Evolutionary conservation across 345 rosid genomes (phyloP).

Genomic region (Toxicodendron radicans): DNA sequence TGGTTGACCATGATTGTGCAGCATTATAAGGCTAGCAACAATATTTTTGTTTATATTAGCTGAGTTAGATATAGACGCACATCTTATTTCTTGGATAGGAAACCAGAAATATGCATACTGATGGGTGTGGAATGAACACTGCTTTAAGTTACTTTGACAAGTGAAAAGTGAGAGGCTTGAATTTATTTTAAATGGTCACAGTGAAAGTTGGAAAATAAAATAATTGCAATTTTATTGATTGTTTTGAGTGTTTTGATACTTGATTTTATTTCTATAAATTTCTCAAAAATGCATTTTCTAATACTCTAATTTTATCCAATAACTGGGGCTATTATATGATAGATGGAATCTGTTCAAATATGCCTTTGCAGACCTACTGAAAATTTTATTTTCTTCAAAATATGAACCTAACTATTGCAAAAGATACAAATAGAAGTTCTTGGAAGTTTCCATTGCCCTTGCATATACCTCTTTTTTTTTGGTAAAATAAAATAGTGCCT

Average conservation of each 20-base stretch:
- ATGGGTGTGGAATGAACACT: not conserved
- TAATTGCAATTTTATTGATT: not conserved
- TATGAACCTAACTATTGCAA: not conserved
- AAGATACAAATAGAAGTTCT: not conserved
- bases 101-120: not conserved
- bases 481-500: not conserved
- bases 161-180: constrained; percentile 1
- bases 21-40: not conserved
- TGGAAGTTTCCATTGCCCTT: not conserved
- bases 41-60: not conserved
- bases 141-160: not conserved
- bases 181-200: not conserved
- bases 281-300: too few relatives aligned
- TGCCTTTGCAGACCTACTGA: not conserved
- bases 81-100: too few relatives aligned
- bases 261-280: too few relatives aligned
- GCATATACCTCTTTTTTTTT: not conserved
- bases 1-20: not conserved
- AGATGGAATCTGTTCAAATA: not conserved
- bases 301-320: too few relatives aligned
- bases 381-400: not conserved
- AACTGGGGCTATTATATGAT: not conserved
- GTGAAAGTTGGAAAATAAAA: too few relatives aligned
- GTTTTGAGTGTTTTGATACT: not conserved
- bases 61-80: not conserved